Evolutionary conservation across 495 filamentous ascomycete species (phyloP), one percentile per base, ranked within the genome.

Genomic region (Talaromyces thailandensis): DNA sequence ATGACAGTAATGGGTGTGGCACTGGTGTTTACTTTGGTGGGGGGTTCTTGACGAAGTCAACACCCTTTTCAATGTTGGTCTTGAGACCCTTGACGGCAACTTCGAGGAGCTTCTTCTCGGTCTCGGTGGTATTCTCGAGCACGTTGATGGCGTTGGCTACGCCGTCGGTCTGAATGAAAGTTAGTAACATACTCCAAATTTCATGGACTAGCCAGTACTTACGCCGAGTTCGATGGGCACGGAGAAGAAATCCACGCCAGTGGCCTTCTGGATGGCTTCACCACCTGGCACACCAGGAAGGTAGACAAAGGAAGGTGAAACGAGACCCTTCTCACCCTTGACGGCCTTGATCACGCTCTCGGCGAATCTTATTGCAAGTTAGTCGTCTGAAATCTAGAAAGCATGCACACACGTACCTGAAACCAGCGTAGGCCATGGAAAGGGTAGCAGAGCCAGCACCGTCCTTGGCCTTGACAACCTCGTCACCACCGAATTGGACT

Each of bases 401-500:
- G 3, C 4, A 23, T 18, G 6, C 7, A 28, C 29, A 56, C 64
- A 70, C 66, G 63, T 74, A 94, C 89, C 92, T 86, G 83, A 86
- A 98, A 65, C 95, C 94, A 67, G 94, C 94, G 72, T 89, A 97
- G 61, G 94, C 94, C 94, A 98, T 98, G 65, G 91, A 96, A 32
- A 98, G 85, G 62, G 94, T 98, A 65, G 94, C 94, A 43, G 93
- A 96, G 64, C 94, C 94, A 70, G 87, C 84, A 68, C 94, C 94
- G 62, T 93, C 90, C 88, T 98, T 98, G 71, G 94, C 94, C 81
- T 94, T 86, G 71, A 98, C 94, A 67, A 98, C 94, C 81, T 98
- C 94, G 70, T 98, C 94, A 76, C 94, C 94, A 71, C 95, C 95
- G 68, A 96, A 98, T 76, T 98, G 94, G 43, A 98, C 92, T 69